Conservation (phyloP, 2,329 filamentous ascomycete genomes). For the Diaporthe vexans region DNA sequence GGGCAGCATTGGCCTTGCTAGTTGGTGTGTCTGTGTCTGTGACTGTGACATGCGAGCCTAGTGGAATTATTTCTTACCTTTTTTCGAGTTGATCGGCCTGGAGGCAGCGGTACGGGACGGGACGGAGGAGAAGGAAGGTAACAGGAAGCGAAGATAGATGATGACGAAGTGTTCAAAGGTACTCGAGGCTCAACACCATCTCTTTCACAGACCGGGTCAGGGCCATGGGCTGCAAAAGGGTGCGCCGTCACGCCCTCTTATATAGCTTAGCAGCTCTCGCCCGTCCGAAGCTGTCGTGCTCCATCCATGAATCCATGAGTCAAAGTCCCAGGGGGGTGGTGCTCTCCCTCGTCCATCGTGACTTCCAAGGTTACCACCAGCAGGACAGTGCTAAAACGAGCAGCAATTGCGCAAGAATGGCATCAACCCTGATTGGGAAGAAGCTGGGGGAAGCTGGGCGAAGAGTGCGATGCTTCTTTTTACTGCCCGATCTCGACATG, state of each 20-base stretch:
- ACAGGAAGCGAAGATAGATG: neutral
- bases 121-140: neutral
- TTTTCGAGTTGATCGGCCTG: slow-evolving; percentile 2
- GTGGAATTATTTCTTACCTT: neutral
- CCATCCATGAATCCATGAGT: slow-evolving; percentile 31
- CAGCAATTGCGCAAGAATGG: slow-evolving; percentile 34
- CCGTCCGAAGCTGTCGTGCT: slow-evolving; percentile 1
- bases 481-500: slow-evolving; percentile 11
- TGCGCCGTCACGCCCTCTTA: neutral
- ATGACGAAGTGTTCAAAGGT: neutral
- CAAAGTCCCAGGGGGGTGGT: slow-evolving; percentile 15
- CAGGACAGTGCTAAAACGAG: slow-evolving; percentile 27
- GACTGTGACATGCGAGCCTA: neutral
- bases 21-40: neutral
- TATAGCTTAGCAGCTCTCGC: slow-evolving; percentile 16
- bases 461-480: neutral
- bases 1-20: neutral
- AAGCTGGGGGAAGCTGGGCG: slow-evolving; percentile 31
- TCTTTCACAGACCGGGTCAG: neutral
- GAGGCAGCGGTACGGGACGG: slow-evolving; percentile 4
- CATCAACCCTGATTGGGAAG: slow-evolving; percentile 34
- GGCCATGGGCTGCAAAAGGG: neutral
- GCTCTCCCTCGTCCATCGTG: slow-evolving; percentile 26
- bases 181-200: slow-evolving; percentile 26
- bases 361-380: slow-evolving; percentile 28